Base-by-base conservation (phyloP, 176 grass and related monocot genomes). In the Musa acuminata region DNA sequence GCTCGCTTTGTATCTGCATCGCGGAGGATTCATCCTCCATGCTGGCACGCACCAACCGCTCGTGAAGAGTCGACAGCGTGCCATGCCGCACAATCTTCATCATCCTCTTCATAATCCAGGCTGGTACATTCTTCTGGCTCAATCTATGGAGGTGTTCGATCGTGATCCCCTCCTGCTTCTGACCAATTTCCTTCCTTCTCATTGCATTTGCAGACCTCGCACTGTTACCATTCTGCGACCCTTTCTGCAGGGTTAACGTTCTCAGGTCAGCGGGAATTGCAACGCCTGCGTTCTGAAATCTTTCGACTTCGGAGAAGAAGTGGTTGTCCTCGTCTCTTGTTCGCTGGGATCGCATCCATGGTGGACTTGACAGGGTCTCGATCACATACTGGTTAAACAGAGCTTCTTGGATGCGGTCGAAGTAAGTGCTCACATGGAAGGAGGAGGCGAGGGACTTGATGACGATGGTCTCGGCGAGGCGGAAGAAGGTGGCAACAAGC, bases 341-440 rank as follows among this genome's bases (percentile, higher is more conserved):
- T 43, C 0, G 35, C 35, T 43, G 92, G 84, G 51, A 92, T 84
- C 71, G 88, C 78, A 22, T 86, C 73, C 8, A 96, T 82, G 86
- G 91, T 49, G 84, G 91, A 0, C 96, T 84, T 0, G 96, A 99
- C 57, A 99, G 96, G 0, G 91, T 99, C 86, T 95, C 96, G 76
- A 99, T 84, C 70, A 99, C 84, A 49, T 95, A 99, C 77, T 99
- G 96, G 81, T 95, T 95, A 86, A 99, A 99, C 29, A 99, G 74
- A 16, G 96, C 82, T 50, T 99, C 96, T 73, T 95, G 96, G 62
- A 99, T 99, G 64, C 91, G 66, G 80, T 95, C 96, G 82, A 99
- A 99, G 83, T 99, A 99, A 51, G 90, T 99, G 78, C 91, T 94
- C 51, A 99, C 96, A 84, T 99, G 96, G 88, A 95, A 99, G 64